phyloP scores from a whole-genome alignment of 1,284 basidiomycete species.

The Clitocybe nebularis region DNA sequence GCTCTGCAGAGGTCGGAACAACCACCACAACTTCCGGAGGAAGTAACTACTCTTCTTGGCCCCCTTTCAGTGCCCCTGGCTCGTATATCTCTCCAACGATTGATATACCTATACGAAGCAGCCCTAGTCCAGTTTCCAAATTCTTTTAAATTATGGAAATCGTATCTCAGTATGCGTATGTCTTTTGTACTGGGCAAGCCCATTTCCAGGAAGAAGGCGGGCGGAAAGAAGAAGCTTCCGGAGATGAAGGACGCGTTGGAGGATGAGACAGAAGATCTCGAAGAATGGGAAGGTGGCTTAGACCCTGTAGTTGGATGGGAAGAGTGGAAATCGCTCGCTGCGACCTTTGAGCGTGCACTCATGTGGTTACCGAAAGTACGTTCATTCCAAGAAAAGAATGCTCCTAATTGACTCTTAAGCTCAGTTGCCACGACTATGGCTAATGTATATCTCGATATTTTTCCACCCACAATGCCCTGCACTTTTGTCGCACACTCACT shows the following conservation, averaged over 20 bases:
- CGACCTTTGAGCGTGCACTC: conserved; percentile 88
- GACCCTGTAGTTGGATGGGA: conserved; percentile 89
- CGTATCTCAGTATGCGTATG: conserved; percentile 84
- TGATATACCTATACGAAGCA: conserved; percentile 91
- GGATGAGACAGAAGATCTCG: conserved; percentile 73
- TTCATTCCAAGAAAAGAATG: conserved; percentile 9
- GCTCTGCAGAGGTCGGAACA: conserved; percentile 56
- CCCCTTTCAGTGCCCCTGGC: conserved; percentile 72
- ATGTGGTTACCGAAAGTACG: conserved; percentile 88
- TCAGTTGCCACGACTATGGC: conserved; percentile 91
- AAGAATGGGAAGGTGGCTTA: conserved; percentile 82
- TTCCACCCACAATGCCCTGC: conserved; percentile 89
- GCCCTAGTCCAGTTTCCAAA: conserved; percentile 86
- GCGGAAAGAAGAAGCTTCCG: conserved; percentile 83
- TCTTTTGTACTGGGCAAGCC: conserved; percentile 82
- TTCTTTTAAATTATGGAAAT: conserved; percentile 94
- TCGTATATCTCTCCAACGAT: conserved; percentile 74
- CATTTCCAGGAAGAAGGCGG: conserved; percentile 68
- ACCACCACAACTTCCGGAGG: conserved; percentile 41
- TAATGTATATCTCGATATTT: conserved; percentile 89
- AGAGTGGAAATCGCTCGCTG: conserved; percentile 91
- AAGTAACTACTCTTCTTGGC: conserved; percentile 55
- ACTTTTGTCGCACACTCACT: conserved; percentile 83
- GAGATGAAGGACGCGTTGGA: conserved; percentile 88
- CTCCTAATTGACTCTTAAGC: neutral